Base-by-base conservation (phyloP, 257 asterid genomes). In the Solanum pinnatisectum region DNA sequence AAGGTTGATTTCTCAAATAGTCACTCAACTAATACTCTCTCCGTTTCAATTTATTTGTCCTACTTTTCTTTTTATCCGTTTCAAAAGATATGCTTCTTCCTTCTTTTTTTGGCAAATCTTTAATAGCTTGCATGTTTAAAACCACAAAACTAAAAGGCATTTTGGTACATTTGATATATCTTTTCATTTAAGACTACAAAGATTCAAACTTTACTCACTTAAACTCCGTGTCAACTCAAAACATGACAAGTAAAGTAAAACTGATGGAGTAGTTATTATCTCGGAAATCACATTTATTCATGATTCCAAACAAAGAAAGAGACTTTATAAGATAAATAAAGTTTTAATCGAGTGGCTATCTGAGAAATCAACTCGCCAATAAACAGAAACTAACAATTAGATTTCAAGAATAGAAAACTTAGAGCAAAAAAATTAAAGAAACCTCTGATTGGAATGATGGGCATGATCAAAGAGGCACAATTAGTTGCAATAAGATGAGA, bases 401-500 rank as follows among this genome's bases (percentile, higher is more conserved):
- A 86, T 42, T 65, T 12, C 52, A 35, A 77, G 22, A 44, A 39
- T 59, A 46, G 52, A 4, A 35, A 14, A 10, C 25, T 18, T 8
- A 52, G 7, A 77, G 33, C 18, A 14, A 77, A 79, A 37, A 22
- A 60, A 88, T 7, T 52, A 52, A 52, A 2, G 67, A 86, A 85
- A 93, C 98, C 98, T 94, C 99, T 92, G 32, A 97, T 92, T 44
- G 98, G 93, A 32, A 97, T 89, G 63, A 95, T 83, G 86, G 99
- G 99, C 92, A 97, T 90, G 87, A 95, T 95, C 77, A 95, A 94
- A 87, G 92, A 97, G 40, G 96, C 89, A n/a, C 91, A 95, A 67
- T 95, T 93, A 46, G 98, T 95, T 36, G 98, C 98, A 72, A 93
- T 88, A 85, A 97, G 97, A 92, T 97, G 98, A 91, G 93, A 88